Evolutionary conservation across 768 basidiomycete species (phyloP).

Genomic region (Lactarius deliciosus): DNA sequence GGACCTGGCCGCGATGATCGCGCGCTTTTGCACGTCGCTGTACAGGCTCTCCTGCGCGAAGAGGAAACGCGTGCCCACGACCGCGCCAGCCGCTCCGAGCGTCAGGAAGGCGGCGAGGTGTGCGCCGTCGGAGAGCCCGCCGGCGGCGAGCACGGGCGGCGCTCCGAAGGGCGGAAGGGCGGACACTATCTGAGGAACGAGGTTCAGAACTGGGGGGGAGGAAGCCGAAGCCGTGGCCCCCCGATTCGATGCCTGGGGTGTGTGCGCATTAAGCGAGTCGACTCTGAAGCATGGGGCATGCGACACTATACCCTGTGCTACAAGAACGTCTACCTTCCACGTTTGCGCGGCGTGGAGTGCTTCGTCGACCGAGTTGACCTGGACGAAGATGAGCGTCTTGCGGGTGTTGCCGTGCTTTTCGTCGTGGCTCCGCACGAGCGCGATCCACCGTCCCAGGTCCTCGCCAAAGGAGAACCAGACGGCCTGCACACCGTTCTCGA

Average conservation of each 20-base stretch:
- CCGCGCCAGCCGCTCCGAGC: slow-evolving; percentile 66
- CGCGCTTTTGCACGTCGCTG: slow-evolving; percentile 36
- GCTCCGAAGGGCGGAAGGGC: slow-evolving; percentile 41
- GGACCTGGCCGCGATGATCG: slow-evolving; percentile 34
- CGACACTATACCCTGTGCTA: slow-evolving; percentile 66
- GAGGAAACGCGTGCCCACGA: slow-evolving; percentile 74
- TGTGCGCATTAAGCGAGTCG: not conserved
- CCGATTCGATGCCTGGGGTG: slow-evolving; percentile 67
- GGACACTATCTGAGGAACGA: slow-evolving; percentile 56
- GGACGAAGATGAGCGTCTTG: slow-evolving; percentile 60
- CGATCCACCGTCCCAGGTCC: slow-evolving; percentile 58
- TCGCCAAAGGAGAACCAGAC: slow-evolving; percentile 77
- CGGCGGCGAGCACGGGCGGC: slow-evolving; percentile 68
- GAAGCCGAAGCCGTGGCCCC: slow-evolving; percentile 66
- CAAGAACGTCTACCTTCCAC: slow-evolving; percentile 73
- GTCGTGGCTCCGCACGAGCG: slow-evolving; percentile 58
- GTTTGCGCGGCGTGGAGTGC: slow-evolving; percentile 57
- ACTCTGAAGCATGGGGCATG: not conserved
- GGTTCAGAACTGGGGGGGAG: slow-evolving; percentile 58
- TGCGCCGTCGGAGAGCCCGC: slow-evolving; percentile 63
- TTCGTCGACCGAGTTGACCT: slow-evolving; percentile 59
- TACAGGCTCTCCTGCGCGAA: slow-evolving; percentile 59
- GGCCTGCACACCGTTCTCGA: slow-evolving; percentile 57
- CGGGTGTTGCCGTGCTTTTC: slow-evolving; percentile 39
- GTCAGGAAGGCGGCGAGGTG: slow-evolving; percentile 66